Percentiles rank a stretch among this genome's conserved stretches.
Conservation (phyloP, 352 stramenopile genomes). For the Phytopythium aichiense region DNA sequence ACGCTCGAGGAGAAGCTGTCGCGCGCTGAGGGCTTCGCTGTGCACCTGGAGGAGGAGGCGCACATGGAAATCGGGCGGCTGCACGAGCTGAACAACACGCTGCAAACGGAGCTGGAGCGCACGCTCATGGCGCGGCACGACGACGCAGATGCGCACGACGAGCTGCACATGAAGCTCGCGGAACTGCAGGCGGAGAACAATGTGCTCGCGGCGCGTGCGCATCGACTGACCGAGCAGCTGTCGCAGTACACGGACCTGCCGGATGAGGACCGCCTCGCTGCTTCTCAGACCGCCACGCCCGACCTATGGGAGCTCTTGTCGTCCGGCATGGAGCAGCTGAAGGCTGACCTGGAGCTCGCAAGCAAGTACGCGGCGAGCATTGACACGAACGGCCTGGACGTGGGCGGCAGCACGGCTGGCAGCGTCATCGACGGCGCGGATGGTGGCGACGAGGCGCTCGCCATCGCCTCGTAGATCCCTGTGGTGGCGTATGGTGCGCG, state of each 20-base stretch:
- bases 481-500: not conserved
- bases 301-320: constrained; percentile 85
- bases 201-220: constrained; percentile 66
- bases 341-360: constrained; percentile 80
- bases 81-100: constrained; percentile 44
- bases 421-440: constrained; percentile 29
- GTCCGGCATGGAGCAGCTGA: constrained; percentile 87
- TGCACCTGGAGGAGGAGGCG: constrained; percentile 62
- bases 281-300: constrained; percentile 49
- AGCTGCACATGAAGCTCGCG: constrained; percentile 63
- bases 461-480: constrained; percentile 36
- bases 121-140: constrained; percentile 55
- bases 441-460: constrained; percentile 50
- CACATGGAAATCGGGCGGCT: constrained; percentile 61
- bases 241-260: constrained; percentile 82
- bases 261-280: constrained; percentile 56
- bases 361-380: constrained; percentile 87
- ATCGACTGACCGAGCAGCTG: constrained; percentile 76
- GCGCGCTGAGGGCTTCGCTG: constrained; percentile 49
- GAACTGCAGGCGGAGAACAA: constrained; percentile 86
- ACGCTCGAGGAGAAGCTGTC: constrained; percentile 68
- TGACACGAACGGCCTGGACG: constrained; percentile 26
- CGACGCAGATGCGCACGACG: constrained; percentile 60
- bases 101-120: constrained; percentile 67
- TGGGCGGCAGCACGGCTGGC: constrained; percentile 13